Evolutionary conservation across 2,329 filamentous ascomycete species (phyloP), one percentile per base, ranked within the genome.

Genomic region (Madurella fahalii): DNA sequence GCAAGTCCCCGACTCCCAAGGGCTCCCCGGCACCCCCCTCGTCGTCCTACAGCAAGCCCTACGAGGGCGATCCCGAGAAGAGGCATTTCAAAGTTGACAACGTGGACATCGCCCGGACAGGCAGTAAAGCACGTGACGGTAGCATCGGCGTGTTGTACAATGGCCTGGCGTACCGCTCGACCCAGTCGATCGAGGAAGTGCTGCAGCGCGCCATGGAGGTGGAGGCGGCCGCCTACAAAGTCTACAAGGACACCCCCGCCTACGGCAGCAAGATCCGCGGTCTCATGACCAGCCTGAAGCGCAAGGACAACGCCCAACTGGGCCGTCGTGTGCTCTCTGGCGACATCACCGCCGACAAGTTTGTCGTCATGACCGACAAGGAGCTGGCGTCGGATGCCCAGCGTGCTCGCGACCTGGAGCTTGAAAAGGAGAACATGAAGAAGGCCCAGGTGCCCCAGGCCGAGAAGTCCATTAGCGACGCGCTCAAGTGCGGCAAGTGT

Each of bases 61-160:
- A 80, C 70, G 76, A 78, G 58, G 84, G 84, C 64, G 80, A 87
- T 62, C 82, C 85, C 2, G 86, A 92, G 67, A 94, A 91, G 77
- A 85, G 94, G 64, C 90, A 83, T 63, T 89, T 86, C 75, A 86
- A 87, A 64, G 80, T 78, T n/a, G 94, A 97, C 69, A 85, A 86
- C 40, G 84, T 96, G 50, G 85, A 92, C 64, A 82, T 83, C 64
- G 83, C 86, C 61, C 82, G 90, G 50, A 96, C 91, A 15, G 84
- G 84, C 46, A 85, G 87, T 56, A 74, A 79, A 54, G 81, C 82
- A 17, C 87, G 94, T 56, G 89, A 97, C 74, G 87, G 84, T 67
- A 95, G 89, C 70, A 85, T 96, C 59, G 91, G 90, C 47, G 81
- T 99, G 42, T 82, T 99, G 71, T 99, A 97, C 76, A 94, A 99